Base-by-base conservation (phyloP, 2,329 filamentous ascomycete genomes). In the Juglanconis oblonga region DNA sequence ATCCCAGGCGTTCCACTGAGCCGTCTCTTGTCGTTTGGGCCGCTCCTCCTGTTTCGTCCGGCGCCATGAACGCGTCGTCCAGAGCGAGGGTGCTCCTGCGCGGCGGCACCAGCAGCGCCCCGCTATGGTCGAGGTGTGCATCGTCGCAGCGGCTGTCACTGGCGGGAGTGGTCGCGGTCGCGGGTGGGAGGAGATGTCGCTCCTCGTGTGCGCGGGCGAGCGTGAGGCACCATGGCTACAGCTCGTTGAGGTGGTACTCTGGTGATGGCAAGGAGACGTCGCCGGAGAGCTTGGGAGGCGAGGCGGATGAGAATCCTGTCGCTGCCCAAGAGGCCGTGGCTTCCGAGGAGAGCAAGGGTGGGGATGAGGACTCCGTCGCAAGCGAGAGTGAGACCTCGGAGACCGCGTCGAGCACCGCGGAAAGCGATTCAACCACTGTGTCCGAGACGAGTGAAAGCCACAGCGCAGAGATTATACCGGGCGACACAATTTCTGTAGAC, bases 361-460 rank as follows among this genome's bases (percentile, higher is more conserved):
- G 42, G n/a, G 17, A 24, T 24, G 17, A 24, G 17, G 17, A 24
- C 17, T 24, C 17, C 17, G 17, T 24, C 17, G 17, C 45, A 6
- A 33, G 57, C n/a, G 45, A 38, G 36, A 55, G 57, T 29, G 45
- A 49, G n/a, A 45, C 52, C 45, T 59, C 57, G 44, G 45, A 35
- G 29, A 55, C 52, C 11, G 47, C 57, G 31, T 38, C 36, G 10
- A 35, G 47, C 36, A 45, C 24, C 52, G 51, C n/a, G 36, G 32
- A 38, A 8, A 32, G 47, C 11, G 42, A 17, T 35, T 7, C 17
- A 24, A 24, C 17, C 17, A 24, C 17, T 24, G 17, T 24, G 17
- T 24, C 17, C 17, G 17, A 24, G 17, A 24, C 17, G 17, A 24
- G 17, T 24, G 17, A 24, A 24, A 2, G 17, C 17, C 17, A 24